Evolutionary conservation across 148 eudicot genomes (phyloP).

Genomic region (Amaranthus hypochondriacus): DNA sequence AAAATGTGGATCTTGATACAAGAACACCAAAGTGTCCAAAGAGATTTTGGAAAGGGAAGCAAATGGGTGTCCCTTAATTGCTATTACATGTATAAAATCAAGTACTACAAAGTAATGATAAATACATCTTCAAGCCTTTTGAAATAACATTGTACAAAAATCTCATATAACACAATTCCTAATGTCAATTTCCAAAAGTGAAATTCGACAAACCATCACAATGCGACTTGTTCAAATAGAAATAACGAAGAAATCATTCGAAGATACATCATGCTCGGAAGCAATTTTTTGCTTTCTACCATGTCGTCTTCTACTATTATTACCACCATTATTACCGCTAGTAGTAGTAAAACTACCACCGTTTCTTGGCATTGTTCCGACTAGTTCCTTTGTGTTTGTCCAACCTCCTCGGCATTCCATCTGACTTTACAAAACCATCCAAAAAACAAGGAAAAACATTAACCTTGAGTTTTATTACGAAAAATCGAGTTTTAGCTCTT

Average conservation of each 20-base stretch:
- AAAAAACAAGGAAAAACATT: not conserved
- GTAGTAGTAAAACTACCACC: constrained; percentile 1
- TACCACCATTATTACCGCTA: not conserved
- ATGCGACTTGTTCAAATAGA: constrained; percentile 9
- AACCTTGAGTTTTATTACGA: not conserved
- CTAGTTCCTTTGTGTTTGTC: constrained; percentile 15
- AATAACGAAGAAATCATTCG: constrained; percentile 16
- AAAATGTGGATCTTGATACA: not conserved
- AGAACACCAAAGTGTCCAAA: not conserved
- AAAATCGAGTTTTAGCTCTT: not conserved
- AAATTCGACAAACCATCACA: not conserved
- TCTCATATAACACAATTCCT: not conserved
- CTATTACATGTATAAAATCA: not conserved
- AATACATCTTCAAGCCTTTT: not conserved
- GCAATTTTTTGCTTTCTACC: constrained; percentile 24
- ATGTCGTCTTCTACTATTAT: constrained; percentile 5
- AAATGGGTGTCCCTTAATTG: not conserved
- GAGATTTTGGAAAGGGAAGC: not conserved
- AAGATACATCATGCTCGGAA: constrained; percentile 16
- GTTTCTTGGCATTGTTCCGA: constrained; percentile 9
- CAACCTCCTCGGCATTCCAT: constrained; percentile 21
- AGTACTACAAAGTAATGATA: not conserved
- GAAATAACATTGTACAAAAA: not conserved
- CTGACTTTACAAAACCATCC: constrained; percentile 23
- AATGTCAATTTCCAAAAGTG: not conserved